Base-by-base conservation (phyloP, 164 flowering plant species). In the Annona squamosa region DNA sequence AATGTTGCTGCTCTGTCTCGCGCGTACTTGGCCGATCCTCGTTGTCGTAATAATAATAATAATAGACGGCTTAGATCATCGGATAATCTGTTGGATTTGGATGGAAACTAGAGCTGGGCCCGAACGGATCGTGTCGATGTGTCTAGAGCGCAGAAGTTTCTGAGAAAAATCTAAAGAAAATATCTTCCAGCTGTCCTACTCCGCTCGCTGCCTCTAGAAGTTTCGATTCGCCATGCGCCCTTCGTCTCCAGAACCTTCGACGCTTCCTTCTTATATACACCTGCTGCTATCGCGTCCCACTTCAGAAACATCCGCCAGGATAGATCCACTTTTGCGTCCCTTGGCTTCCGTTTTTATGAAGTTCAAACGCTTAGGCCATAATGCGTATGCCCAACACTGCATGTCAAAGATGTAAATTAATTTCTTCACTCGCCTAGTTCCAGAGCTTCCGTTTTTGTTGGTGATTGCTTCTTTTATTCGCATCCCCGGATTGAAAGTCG, bases 221-320 rank as follows among this genome's bases (percentile, higher is more conserved):
- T 26, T 9, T 12, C 13, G 44, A 9, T 5, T 12, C 68, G 9
- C 66, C 45, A 66, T 66, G 37, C 45, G 42, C 48, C 13, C 6
- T 13, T 66, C 65, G 3, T 37, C 1, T 56, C 72, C 45, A 71
- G 73, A 71, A 71, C 65, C 17, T 71, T 71, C 73, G 46, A 59
- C 59, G 57, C 48, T 9, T 56, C 72, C 46, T 56, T 42, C 65
- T 42, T 71, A 71, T 71, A 71, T 71, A 59, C 65, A 57, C 52
- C 4, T 56, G 26, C 17, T 16, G 6, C 17, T 16, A 48, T 48
- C 3, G 18, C 52, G 13, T 19, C 43, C 64, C 10, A 42, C 44
- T 43, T 44, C 19, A 44, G 1, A 3, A 26, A 26, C 37, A 1
- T 26, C 37, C 37, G 37, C 37, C 37, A 26, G 37, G 37, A 26